A percentile compares a stretch with the other conserved stretches of the same genome.
These are phyloP conservation scores for Paramecium biaurelia DNA, from an alignment of 73 alveolate species.

Conservation along the genomic window DNA sequence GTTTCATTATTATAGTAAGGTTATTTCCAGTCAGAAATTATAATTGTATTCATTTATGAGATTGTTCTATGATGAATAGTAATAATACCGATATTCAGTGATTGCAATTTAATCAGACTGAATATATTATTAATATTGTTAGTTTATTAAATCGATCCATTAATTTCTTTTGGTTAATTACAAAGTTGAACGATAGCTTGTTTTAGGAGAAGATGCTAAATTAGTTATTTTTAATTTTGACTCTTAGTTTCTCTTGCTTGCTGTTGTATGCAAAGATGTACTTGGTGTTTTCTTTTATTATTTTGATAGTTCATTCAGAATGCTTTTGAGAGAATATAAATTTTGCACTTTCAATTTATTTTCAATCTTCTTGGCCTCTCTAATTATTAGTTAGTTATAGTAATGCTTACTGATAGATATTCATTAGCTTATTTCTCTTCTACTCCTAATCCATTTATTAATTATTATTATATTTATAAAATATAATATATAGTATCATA, in stretches of 20 bases:
- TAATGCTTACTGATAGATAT: neutral
- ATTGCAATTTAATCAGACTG: slow-evolving; percentile 8
- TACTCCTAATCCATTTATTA: slow-evolving; percentile 19
- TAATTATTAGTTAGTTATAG: neutral
- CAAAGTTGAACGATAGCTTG: neutral
- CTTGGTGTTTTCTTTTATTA: slow-evolving; percentile 13
- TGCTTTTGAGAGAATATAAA: neutral
- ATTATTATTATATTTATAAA: neutral
- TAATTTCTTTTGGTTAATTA: slow-evolving; percentile 8
- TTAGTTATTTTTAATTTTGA: neutral
- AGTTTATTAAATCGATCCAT: slow-evolving; percentile 37
- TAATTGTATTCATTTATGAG: neutral
- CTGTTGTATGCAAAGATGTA: slow-evolving; percentile 29
- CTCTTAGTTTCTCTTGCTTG: neutral
- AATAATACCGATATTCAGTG: slow-evolving; percentile 44
- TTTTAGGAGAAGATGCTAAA: neutral
- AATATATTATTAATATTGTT: neutral
- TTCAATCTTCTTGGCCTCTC: neutral
- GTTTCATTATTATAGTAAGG: neutral
- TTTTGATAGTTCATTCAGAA: neutral
- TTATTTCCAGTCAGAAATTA: slow-evolving; percentile 32
- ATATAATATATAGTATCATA: neutral
- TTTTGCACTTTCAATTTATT: neutral
- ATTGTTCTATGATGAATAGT: neutral
- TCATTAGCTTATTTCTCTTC: neutral